phyloP scores from a whole-genome alignment of 148 eudicot species.

The Fagopyrum esculentum region DNA sequence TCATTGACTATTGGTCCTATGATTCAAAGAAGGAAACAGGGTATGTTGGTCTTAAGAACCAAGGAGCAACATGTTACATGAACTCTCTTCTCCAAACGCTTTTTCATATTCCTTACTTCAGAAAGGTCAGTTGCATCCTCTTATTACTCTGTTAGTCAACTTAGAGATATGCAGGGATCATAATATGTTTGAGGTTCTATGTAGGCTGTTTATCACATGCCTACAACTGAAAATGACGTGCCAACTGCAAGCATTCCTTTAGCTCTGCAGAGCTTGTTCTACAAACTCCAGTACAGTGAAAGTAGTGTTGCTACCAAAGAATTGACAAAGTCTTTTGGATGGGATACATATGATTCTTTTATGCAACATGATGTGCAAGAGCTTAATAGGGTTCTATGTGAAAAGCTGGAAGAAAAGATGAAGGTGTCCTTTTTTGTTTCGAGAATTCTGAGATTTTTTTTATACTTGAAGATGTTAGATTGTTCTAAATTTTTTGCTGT shows the following conservation, averaged over 20 bases:
- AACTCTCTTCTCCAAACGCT: conserved; percentile 90
- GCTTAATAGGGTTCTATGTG: conserved; percentile 88
- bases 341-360: conserved; percentile 95
- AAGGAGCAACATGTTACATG: conserved; percentile 98
- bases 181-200: conserved; percentile 13
- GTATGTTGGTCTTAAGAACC: conserved; percentile 92
- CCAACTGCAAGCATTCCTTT: conserved; percentile 93
- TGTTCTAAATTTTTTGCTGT: conserved; percentile 4
- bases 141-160: neutral
- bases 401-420: conserved; percentile 97
- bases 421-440: conserved; percentile 36
- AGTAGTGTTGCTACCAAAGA: conserved; percentile 92
- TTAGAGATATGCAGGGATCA: neutral
- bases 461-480: neutral
- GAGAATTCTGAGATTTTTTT: conserved; percentile 9
- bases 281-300: conserved; percentile 87
- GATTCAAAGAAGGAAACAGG: conserved; percentile 98
- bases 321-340: conserved; percentile 90
- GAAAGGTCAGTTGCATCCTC: conserved; percentile 54
- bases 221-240: conserved; percentile 88
- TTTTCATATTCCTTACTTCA: conserved; percentile 86
- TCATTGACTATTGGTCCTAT: conserved; percentile 78
- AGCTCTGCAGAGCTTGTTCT: conserved; percentile 87
- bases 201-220: conserved; percentile 97
- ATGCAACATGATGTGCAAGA: conserved; percentile 99